These are phyloP conservation scores for Globisporangium nodosum DNA, from an alignment of 352 stramenopile species.

Conservation along the genomic window DNA sequence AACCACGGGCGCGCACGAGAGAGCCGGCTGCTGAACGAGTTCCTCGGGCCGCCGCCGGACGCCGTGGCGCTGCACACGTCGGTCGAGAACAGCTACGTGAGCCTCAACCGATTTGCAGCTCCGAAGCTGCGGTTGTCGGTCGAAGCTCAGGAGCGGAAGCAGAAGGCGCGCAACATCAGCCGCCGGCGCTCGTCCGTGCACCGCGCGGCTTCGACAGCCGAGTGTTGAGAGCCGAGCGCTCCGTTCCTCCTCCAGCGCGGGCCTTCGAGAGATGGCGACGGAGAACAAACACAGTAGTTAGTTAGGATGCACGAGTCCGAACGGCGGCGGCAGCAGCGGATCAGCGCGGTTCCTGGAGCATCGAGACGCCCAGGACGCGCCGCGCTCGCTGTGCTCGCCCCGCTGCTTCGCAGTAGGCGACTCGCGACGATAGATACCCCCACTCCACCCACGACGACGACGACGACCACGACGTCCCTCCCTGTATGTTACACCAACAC, in stretches of 20 bases:
- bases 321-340: neutral
- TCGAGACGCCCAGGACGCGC: neutral
- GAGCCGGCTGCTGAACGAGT: constrained; percentile 63
- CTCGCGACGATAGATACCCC: neutral
- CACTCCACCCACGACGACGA: neutral
- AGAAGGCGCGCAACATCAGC: constrained; percentile 65
- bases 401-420: neutral
- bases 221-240: constrained; percentile 2
- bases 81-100: constrained; percentile 72
- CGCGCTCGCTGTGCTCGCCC: neutral
- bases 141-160: constrained; percentile 68
- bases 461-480: neutral
- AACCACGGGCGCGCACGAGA: constrained; percentile 31
- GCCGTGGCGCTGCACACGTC: constrained; percentile 45
- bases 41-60: constrained; percentile 60
- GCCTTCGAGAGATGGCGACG: neutral
- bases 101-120: constrained; percentile 67
- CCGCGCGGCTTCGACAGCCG: neutral
- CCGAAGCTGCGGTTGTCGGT: constrained; percentile 61
- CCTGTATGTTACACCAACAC: neutral
- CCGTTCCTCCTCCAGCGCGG: neutral
- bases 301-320: neutral
- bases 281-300: neutral
- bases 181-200: constrained; percentile 33
- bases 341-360: neutral